Evolutionary conservation across 1,284 basidiomycete species (phyloP).

Genomic region (Vanrija sp.): DNA sequence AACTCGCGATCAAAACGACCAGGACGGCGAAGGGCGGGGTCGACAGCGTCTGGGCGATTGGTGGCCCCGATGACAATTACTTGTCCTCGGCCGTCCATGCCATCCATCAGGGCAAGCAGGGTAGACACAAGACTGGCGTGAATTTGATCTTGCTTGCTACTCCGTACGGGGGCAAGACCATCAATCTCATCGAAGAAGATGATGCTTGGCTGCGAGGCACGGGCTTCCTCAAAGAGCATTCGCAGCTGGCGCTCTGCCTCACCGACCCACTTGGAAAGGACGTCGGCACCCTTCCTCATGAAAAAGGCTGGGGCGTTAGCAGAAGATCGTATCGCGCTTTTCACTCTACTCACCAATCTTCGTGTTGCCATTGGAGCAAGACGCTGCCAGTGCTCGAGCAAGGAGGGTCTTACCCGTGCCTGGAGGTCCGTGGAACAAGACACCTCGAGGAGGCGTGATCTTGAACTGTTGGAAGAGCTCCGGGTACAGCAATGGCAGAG

Average conservation of each 20-base stretch:
- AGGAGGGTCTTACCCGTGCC: constrained; percentile 86
- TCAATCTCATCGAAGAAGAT: constrained; percentile 99
- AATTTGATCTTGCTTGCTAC: constrained; percentile 98
- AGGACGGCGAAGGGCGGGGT: constrained; percentile 89
- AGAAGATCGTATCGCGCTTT: neutral
- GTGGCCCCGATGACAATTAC: constrained; percentile 99
- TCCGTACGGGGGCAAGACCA: constrained; percentile 91
- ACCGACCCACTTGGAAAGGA: constrained; percentile 98
- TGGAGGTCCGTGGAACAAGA: constrained; percentile 94
- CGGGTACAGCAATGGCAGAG: constrained; percentile 90
- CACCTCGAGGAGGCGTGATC: constrained; percentile 92
- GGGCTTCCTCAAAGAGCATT: constrained; percentile 93
- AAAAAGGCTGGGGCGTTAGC: constrained; percentile 70
- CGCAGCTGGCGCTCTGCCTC: constrained; percentile 96
- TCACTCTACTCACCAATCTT: constrained; percentile 67
- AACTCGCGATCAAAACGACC: constrained; percentile 98
- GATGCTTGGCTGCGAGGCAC: constrained; percentile 87
- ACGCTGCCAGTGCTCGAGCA: constrained; percentile 90
- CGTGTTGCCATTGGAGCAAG: constrained; percentile 82
- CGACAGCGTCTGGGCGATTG: constrained; percentile 93
- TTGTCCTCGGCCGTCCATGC: constrained; percentile 96
- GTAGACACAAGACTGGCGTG: constrained; percentile 98
- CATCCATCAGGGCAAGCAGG: constrained; percentile 95
- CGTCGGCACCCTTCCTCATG: constrained; percentile 99
- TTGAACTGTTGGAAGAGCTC: constrained; percentile 96